A percentile compares a stretch with the other conserved stretches of the same genome.
These are phyloP conservation scores for Crataegus laevigata DNA, from an alignment of 306 rosid species.

Conservation along the genomic window DNA sequence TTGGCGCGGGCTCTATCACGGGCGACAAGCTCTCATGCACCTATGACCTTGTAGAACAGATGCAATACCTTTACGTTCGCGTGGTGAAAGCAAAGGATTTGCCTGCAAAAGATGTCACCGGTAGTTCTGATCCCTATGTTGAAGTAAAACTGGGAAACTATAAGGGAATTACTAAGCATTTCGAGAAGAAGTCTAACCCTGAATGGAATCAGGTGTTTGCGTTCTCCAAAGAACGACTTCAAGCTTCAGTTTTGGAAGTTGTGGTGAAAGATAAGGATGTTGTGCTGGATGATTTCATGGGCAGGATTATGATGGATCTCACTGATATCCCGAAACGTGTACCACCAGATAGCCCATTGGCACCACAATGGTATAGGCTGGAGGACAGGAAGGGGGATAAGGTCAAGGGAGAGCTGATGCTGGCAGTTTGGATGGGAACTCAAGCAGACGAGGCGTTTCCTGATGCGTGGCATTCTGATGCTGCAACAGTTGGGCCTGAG, in stretches of 20 bases:
- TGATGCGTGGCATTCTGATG: conserved; percentile 94
- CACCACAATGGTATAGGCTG: conserved; percentile 85
- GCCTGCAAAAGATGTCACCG: conserved; percentile 75
- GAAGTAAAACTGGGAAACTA: conserved; percentile 90
- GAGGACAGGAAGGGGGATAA: conserved; percentile 56
- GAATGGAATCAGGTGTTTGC: conserved; percentile 79
- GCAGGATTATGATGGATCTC: conserved; percentile 59
- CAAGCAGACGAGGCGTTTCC: conserved; percentile 96
- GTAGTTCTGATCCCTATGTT: conserved; percentile 83
- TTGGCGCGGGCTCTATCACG: conserved; percentile 53
- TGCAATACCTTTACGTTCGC: conserved; percentile 77
- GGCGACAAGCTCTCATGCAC: conserved; percentile 75
- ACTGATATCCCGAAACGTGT: conserved; percentile 68
- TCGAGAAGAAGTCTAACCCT: conserved; percentile 78
- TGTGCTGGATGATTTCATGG: conserved; percentile 68
- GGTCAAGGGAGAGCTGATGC: conserved; percentile 78
- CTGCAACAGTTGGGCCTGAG: conserved; percentile 66
- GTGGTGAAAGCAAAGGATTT: conserved; percentile 87
- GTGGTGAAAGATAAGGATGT: conserved; percentile 77
- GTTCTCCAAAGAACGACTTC: conserved; percentile 75
- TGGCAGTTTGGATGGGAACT: conserved; percentile 98
- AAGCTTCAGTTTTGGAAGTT: conserved; percentile 76
- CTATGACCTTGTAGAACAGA: conserved; percentile 89
- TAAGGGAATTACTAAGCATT: conserved; percentile 65
- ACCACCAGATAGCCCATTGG: conserved; percentile 90